Conservation (phyloP, 768 basidiomycete genomes). For the Pholiota microspora region DNA sequence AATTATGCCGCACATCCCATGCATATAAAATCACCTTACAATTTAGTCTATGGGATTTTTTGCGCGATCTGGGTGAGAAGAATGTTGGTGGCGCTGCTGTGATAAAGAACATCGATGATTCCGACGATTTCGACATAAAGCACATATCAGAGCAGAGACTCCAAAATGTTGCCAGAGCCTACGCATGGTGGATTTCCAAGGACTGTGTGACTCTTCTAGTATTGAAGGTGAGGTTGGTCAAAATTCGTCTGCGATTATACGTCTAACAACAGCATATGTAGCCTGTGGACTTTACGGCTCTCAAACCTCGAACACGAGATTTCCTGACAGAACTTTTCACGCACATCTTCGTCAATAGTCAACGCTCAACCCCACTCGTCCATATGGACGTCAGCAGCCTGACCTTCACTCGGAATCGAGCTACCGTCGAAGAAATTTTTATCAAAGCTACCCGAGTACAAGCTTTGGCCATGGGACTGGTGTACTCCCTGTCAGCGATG, state of each 20-base stretch:
- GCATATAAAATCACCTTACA: constrained; percentile 91
- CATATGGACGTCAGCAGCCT: constrained; percentile 30
- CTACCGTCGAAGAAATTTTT: constrained; percentile 74
- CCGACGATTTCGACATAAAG: constrained; percentile 46
- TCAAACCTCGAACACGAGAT: constrained; percentile 57
- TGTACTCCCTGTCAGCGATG: constrained; percentile 61
- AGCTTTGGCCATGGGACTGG: constrained; percentile 69
- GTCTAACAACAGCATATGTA: constrained; percentile 26
- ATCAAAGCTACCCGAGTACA: constrained; percentile 67
- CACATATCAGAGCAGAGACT: constrained; percentile 56
- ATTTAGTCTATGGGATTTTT: constrained; percentile 95
- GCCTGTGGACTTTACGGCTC: constrained; percentile 84
- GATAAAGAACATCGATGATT: constrained; percentile 61
- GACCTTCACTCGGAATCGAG: constrained; percentile 49
- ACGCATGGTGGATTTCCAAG: constrained; percentile 93
- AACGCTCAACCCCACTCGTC: constrained; percentile 68
- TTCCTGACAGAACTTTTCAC: constrained; percentile 75
- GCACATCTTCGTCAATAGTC: constrained; percentile 71
- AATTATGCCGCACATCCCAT: constrained; percentile 76
- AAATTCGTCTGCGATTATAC: not conserved
- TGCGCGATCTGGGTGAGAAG: constrained; percentile 86
- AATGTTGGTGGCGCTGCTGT: constrained; percentile 78
- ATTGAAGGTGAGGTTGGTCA: constrained; percentile 64
- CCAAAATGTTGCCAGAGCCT: constrained; percentile 77
- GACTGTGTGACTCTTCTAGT: constrained; percentile 72